Base-by-base conservation (phyloP, 345 rosid genomes). In the Carallia pectinifolia region DNA sequence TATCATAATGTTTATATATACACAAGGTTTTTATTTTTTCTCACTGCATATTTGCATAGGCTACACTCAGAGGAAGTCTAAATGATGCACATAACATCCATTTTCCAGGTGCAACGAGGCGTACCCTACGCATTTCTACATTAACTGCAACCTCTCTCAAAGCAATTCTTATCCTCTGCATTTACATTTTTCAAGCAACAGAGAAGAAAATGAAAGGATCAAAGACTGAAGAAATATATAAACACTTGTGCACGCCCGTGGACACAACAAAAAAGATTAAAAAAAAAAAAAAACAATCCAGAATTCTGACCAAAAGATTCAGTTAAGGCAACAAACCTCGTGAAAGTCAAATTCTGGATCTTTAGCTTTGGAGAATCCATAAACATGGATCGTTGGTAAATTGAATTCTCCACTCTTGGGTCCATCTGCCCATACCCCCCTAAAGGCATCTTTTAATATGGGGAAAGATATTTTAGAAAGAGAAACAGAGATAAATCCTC, bases 291-390 rank as follows among this genome's bases (percentile, higher is more conserved):
- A 44, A 15, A 16, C 10, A 44, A 16, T 44, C 50, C 17, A 12
- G 50, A 13, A 44, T 44, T 44, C 50, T 2, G 16, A 44, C 50
- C 13, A 2, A 44, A 44, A 44, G 50, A 44, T 44, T 44, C 50
- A 3, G 50, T 10, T 3, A 15, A 44, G 56, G 55, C 60, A 60
- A 39, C 64, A 65, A 58, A 89, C 98, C 98, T 91, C 89, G 19
- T 93, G 94, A 66, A 91, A 89, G 81, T 93, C 98, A 54, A 89
- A 93, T 65, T 93, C 97, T 6, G 94, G 97, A 83, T 91, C 98
- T 72, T 78, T 53, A 68, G 96, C 98, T 78, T 87, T 94, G 64
- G 98, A 94, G 81, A 94, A 94, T 55, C 97, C 98, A 65, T 91
- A 89, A 34, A 91, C 91, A 78, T 94, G 95, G 77, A 94, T 89